phyloP scores from a whole-genome alignment of 163 green algal genomes.

The Volvox carteri region DNA sequence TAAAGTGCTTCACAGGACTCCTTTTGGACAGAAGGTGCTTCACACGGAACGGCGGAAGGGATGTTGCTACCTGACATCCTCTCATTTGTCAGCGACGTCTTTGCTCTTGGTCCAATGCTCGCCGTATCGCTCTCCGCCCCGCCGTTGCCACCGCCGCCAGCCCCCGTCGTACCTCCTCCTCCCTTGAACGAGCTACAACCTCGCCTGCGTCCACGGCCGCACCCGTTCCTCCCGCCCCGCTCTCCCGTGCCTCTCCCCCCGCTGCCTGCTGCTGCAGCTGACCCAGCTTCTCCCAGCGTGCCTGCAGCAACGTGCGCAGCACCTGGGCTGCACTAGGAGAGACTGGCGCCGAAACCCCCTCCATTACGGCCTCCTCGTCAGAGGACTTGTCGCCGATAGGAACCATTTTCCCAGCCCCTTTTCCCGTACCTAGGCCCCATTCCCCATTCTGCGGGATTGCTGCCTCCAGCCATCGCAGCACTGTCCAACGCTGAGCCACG shows the following conservation, averaged over 20 bases:
- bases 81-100: too few relatives aligned
- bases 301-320: neutral
- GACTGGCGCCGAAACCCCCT: too few relatives aligned
- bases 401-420: neutral
- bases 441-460: neutral
- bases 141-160: constrained; percentile 29
- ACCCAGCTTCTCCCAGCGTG: neutral
- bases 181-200: neutral
- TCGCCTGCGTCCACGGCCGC: neutral
- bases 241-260: neutral
- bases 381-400: neutral
- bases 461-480: constrained; percentile 5
- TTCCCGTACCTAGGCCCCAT: neutral
- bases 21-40: too few relatives aligned
- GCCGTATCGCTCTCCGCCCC: neutral
- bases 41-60: too few relatives aligned
- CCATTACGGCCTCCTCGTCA: neutral
- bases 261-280: neutral
- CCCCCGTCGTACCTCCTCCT: neutral
- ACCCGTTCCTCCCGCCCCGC: neutral
- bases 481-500: constrained; percentile 30
- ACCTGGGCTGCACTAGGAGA: neutral
- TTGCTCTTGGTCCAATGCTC: constrained; percentile 21
- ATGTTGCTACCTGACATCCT: too few relatives aligned
- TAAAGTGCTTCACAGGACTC: too few relatives aligned